These are phyloP conservation scores for Lepidopterella palustris DNA, from an alignment of 495 filamentous ascomycete species.

Conservation along the genomic window DNA sequence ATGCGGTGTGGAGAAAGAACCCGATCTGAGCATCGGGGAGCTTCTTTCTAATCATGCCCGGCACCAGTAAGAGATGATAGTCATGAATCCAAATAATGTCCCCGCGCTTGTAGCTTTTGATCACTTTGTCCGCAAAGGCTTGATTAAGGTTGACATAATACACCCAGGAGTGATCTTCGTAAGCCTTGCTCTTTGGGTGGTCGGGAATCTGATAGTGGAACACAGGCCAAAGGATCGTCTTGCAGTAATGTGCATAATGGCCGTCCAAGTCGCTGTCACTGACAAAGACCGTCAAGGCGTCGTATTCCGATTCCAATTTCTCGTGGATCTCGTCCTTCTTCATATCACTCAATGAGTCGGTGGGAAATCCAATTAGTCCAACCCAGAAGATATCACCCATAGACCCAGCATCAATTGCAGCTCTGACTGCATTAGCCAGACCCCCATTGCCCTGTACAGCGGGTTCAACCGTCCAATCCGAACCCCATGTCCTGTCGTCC, in stretches of 20 bases:
- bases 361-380: constrained; percentile 86
- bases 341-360: constrained; percentile 64
- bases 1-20: constrained; percentile 90
- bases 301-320: constrained; percentile 66
- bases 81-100: constrained; percentile 93
- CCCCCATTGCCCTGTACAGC: constrained; percentile 89
- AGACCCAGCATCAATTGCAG: constrained; percentile 58
- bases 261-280: constrained; percentile 85
- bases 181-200: constrained; percentile 95
- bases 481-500: constrained; percentile 59
- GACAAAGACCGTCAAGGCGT: constrained; percentile 73
- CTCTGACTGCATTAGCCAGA: constrained; percentile 76
- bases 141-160: constrained; percentile 88
- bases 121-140: constrained; percentile 80
- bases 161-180: constrained; percentile 91
- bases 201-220: constrained; percentile 97
- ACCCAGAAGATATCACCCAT: constrained; percentile 74
- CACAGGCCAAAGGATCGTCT: constrained; percentile 52
- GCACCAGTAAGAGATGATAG: constrained; percentile 90
- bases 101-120: constrained; percentile 83
- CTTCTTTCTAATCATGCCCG: constrained; percentile 78
- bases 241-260: constrained; percentile 90
- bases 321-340: constrained; percentile 74
- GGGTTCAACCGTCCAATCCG: constrained; percentile 73
- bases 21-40: constrained; percentile 86